A percentile compares a stretch with the other conserved stretches of the same genome.
phyloP scores from a whole-genome alignment of 176 grass and related monocot species.

The Carex parvula region DNA sequence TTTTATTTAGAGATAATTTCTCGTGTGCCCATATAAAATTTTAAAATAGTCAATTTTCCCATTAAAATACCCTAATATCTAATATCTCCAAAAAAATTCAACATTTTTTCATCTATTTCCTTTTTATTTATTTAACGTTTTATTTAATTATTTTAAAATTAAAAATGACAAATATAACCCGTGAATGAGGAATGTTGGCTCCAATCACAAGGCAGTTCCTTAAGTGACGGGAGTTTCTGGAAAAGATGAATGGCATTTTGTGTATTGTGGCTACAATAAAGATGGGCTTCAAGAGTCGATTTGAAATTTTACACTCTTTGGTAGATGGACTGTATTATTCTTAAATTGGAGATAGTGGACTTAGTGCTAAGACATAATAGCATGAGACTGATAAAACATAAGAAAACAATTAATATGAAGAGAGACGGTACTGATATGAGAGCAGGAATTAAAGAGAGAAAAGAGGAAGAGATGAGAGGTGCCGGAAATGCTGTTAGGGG shows the following conservation, averaged over 20 bases:
- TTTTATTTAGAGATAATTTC: no score
- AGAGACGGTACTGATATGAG: background rate
- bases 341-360: no score
- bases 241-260: slow-evolving; percentile 38
- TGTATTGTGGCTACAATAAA: background rate
- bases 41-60: no score
- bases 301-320: background rate
- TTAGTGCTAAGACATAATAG: background rate
- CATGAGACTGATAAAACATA: background rate
- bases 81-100: no score
- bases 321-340: background rate
- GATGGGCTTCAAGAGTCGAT: background rate
- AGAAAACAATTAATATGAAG: background rate
- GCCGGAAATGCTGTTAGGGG: slow-evolving; percentile 46
- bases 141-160: no score
- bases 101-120: no score
- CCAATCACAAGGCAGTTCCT: slow-evolving; percentile 43
- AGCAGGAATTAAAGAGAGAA: slow-evolving; percentile 76
- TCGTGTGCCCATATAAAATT: no score
- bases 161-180: no score
- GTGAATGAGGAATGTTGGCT: no score
- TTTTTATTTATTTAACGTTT: no score
- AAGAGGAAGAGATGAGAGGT: slow-evolving; percentile 48
- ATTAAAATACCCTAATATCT: no score
- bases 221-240: slow-evolving; percentile 54